Evolutionary conservation across 1,284 basidiomycete genomes (phyloP).

Genomic region (Volvariella surrecta): DNA sequence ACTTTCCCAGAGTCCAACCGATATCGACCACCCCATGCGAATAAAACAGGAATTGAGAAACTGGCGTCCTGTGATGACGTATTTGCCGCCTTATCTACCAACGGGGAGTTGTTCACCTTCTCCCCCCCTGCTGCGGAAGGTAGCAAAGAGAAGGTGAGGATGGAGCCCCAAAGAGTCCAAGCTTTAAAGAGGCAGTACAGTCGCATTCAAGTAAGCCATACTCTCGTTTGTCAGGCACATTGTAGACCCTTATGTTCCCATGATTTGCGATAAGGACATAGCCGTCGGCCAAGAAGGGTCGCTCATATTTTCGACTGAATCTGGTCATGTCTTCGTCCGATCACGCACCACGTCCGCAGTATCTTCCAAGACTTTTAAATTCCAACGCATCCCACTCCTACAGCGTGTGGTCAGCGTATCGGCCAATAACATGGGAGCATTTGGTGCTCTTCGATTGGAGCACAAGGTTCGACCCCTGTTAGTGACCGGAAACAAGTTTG

Average conservation of each 20-base stretch:
- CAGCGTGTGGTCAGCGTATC: constrained; percentile 84
- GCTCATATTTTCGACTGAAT: constrained; percentile 88
- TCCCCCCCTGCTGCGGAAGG: constrained; percentile 33
- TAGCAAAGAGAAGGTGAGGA: constrained; percentile 12
- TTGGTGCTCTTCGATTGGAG: constrained; percentile 80
- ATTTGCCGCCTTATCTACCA: constrained; percentile 81
- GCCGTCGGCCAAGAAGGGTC: constrained; percentile 85
- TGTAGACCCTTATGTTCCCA: background rate
- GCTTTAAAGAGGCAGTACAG: constrained; percentile 82
- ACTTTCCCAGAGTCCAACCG: constrained; percentile 73
- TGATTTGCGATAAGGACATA: constrained; percentile 51
- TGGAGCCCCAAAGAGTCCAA: constrained; percentile 84
- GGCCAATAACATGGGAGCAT: constrained; percentile 85
- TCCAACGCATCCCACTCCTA: constrained; percentile 73
- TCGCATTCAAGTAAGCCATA: constrained; percentile 56
- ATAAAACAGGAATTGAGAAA: constrained; percentile 71
- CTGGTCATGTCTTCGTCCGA: constrained; percentile 90
- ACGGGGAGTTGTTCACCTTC: constrained; percentile 92
- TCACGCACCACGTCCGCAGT: constrained; percentile 43
- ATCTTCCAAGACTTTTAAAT: constrained; percentile 65
- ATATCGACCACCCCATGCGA: constrained; percentile 75
- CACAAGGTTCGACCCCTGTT: constrained; percentile 52
- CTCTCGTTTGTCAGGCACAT: background rate
- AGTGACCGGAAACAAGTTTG: constrained; percentile 51
- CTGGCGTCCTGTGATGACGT: constrained; percentile 75